These are phyloP conservation scores for Fistulifera pelliculosa DNA, from an alignment of 108 stramenopile species.

Conservation along the genomic window DNA sequence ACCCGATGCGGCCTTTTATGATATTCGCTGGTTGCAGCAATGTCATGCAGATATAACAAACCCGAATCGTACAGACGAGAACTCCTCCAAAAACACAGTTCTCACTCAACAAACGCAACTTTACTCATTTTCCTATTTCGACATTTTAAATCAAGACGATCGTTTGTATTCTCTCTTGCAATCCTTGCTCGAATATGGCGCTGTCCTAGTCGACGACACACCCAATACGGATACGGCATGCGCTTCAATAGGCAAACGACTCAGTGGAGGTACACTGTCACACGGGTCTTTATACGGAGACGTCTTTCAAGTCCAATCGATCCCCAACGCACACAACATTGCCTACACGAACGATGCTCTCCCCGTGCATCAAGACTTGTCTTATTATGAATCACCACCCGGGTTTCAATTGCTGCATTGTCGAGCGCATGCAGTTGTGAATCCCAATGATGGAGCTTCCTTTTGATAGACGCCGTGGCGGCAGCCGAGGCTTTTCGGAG, in stretches of 20 bases:
- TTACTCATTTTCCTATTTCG: neutral
- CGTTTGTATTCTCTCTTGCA: neutral
- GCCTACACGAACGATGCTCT: slow-evolving; percentile 58
- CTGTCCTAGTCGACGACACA: neutral
- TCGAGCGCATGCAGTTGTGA: slow-evolving; percentile 20
- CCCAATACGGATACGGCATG: slow-evolving; percentile 1
- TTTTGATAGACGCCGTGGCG: slow-evolving; percentile 71
- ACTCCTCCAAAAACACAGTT: neutral
- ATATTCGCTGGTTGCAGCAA: neutral
- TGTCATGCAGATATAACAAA: neutral
- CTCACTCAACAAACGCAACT: neutral
- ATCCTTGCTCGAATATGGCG: slow-evolving; percentile 2
- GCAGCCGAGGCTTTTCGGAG: slow-evolving; percentile 52
- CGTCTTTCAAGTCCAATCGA: slow-evolving; percentile 56
- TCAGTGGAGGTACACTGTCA: slow-evolving; percentile 52
- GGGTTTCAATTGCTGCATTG: slow-evolving; percentile 72
- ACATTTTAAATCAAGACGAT: neutral
- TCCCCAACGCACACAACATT: slow-evolving; percentile 48
- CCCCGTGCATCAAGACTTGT: slow-evolving; percentile 74
- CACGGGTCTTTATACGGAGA: slow-evolving; percentile 76
- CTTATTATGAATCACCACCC: slow-evolving; percentile 73
- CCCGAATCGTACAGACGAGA: neutral
- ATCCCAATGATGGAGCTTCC: slow-evolving; percentile 64
- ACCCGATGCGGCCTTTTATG: neutral
- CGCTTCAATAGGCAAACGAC: slow-evolving; percentile 13